Evolutionary conservation across 106 monocot species (phyloP), one percentile per base, ranked within the genome.

Genomic region (Amphibolis antarctica): DNA sequence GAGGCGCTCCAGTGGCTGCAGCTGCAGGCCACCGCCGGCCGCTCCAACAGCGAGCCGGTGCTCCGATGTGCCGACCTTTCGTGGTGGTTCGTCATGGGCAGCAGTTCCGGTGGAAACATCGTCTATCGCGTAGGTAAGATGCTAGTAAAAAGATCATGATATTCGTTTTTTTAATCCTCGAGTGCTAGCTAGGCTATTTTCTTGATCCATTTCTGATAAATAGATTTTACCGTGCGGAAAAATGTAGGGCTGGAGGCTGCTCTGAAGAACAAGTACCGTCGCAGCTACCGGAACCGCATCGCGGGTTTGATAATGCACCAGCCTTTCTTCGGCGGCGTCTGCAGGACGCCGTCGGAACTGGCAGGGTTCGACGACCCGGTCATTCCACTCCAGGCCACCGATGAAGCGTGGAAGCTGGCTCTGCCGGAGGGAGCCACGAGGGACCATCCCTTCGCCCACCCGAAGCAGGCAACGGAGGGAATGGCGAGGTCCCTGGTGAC

Each of bases 401-500:
- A 67, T 20, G 4, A 42, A 9, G 42, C 43, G 54, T 67, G 67
- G 67, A 55, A 55, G 19, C 17, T 67, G n/a, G 30, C 54, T 10
- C 71, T 88, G 45, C 88, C 83, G 14, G 20, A 46, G 1, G 88
- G 69, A 19, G 69, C 78, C 1, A 55, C 70, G 22, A 67, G 75
- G 27, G 81, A 78, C 59, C 88, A 88, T 46, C 70, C 64, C 55
- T 88, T 71, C 78, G 75, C 72, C 65, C 66, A 88, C 60, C 17
- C 28, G 0, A 15, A 13, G 6, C 24, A 1, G 42, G 21, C 23
- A 55, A 6, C 54, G 9, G 25, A 12, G 18, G 27, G 10, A 4
- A 56, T 69, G 58, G 73, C 79, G 46, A 74, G 52, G 67, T 75
- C 75, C 42, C 26, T 87, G 69, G 72, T 87, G 56, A 68, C 46